Evolutionary conservation across 352 stramenopile species (phyloP), one percentile per base, ranked within the genome.

Genomic region (Phytophthora pistaciae): DNA sequence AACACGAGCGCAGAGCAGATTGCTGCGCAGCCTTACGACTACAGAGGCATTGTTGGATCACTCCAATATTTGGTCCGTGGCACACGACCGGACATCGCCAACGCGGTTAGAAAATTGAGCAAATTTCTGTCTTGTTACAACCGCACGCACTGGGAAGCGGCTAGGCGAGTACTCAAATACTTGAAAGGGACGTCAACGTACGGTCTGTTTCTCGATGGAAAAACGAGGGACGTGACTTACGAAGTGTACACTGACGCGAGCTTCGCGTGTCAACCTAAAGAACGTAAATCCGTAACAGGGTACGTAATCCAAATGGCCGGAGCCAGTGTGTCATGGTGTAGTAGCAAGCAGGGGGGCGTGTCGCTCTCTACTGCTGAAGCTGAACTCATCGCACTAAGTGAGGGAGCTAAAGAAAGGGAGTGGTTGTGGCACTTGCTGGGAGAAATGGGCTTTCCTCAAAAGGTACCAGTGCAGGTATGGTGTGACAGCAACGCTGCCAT

Each of bases 121-220:
- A 65, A 62, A 31, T 75, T 73, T 56, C 53, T 75, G 13, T 74
- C 61, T 2, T 80, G 64, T 46, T 80, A 72, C 60, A 80, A 79
- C n/a, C 27, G 20, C n/a, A 75, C 68, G 3, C 68, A 77, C 44
- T 79, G 68, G 60, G 14, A 66, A 44, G 68, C 68, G 8, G 60
- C 67, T 14, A 59, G 52, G 53, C 16, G 67, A 69, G 59, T 73
- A 71, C 72, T 68, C 16, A 68, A 64, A 66, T 75, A 60, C 36
- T 67, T 60, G 60, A 63, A 58, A 66, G 59, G 46, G 59, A 66
- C 50, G 27, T 68, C 61, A 16, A 62, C 27, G 52, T 68, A 68
- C 53, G 50, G 52, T 56, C 25, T 68, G 38, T 60, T 48, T 38
- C 40, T 56, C 27, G 61, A 61, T 56, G 38, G 52, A 18, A 61